Base-by-base conservation (phyloP, 2,329 filamentous ascomycete species). In the Hirsutella rhossiliensis region DNA sequence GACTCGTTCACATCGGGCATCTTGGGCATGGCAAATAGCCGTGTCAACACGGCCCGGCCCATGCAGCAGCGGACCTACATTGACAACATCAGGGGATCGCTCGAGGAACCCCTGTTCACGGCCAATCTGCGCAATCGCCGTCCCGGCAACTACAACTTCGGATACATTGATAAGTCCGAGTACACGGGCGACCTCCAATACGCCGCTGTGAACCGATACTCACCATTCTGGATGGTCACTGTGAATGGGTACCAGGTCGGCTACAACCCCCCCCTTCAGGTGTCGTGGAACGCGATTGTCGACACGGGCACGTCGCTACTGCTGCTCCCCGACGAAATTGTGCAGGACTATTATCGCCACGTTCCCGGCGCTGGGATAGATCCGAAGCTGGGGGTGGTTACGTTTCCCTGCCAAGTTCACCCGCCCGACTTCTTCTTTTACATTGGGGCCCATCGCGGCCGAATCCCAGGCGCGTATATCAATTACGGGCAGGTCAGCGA, bases 241-340 rank as follows among this genome's bases (percentile, higher is more conserved):
- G 64, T 75, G 11, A 64, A 66, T 20, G 76, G 72, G 18, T 82
- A 78, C 62, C 64, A 64, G 34, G 56, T 82, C 43, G 79, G 76
- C 31, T 39, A 40, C 4, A 39, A 39, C 4, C 2, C 29, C 4
- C 28, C 38, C 0, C 58, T 51, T 11, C 38, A 46, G 5, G 42
- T 54, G 17, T 47, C 75, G 6, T 66, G 67, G 20, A 64, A 65
- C 0, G 72, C 69, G 51, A 84, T 86, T 58, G 76, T 78, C 54
- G 82, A 86, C 63, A 86, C 82, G 2, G 82, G 82, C 43, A 85
- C 82, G 45, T 80, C 80, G 1, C 75, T 86, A 28, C 61, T 84
- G 44, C 68, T 82, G 49, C 61, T 81, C 17, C 75, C 76, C 23
- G 57, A 69, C 44, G 51, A 56, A 29, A 66, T 81, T 47, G 72